Base-by-base conservation (phyloP, 768 basidiomycete genomes). In the Rhodocollybia butyracea region DNA sequence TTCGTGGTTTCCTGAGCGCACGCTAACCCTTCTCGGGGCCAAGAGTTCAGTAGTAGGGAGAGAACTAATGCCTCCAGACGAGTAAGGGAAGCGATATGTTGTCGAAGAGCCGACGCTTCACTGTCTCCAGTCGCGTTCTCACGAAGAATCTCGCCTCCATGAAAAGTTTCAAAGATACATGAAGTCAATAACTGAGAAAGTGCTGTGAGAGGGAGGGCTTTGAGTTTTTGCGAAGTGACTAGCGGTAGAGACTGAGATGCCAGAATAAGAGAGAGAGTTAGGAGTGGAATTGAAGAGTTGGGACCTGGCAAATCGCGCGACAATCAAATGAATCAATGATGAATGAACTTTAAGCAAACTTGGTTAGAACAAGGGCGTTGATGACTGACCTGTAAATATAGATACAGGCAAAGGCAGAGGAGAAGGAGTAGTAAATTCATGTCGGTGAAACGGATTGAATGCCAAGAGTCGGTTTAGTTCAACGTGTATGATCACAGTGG, bases 241-340 rank as follows among this genome's bases (percentile, higher is more conserved):
- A 83, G 68, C 1, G 82, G 76, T 2, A 87, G 67, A 17, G 83
- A 82, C 48, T 83, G 86, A 5, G 86, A 81, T 1, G 83, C 78
- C 24, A 87, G 64, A 2, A 87, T 76, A 51, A 85, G 62, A n/a
- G 76, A 72, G 55, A 77, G 63, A 0, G 81, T 46, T 19, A 24
- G 39, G n/a, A 32, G 50, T 27, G 51, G 32, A 6, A 58, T 5
- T 66, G 56, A 8, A 67, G 47, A 3, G 64, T 56, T 7, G 71
- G 53, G 1, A 61, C 59, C 26, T 68, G 70, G 63, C 40, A 52
- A 59, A 15, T 13, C 22, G n/a, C 24, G 34, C 24, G 31, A n/a
- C 24, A 30, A 41, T 21, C 21, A 13, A 21, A 21, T 26, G 50
- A 30, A 51, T 15, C 26, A 26, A 26, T 26, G 21, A 13, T 34